Evolutionary conservation across 345 rosid species (phyloP).

Genomic region (Gossypioides kirkii): DNA sequence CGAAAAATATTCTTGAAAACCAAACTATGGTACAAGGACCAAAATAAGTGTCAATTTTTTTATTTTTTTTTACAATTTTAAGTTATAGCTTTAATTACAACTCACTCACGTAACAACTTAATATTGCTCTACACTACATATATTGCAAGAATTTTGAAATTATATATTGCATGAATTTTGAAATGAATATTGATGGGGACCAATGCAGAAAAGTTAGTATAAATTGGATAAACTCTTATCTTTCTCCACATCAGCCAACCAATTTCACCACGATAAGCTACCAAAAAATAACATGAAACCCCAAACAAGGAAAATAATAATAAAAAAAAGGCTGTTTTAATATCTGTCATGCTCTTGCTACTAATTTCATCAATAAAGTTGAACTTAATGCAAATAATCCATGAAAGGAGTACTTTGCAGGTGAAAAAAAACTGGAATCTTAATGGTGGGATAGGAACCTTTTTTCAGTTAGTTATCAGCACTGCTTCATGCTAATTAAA

Average conservation of each 20-base stretch:
- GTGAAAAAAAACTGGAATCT: neutral
- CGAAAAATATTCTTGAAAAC: too few relatives aligned
- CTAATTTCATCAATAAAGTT: neutral
- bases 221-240: slow-evolving; percentile 41
- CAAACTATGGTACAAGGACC: too few relatives aligned
- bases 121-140: too few relatives aligned
- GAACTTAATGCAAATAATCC: neutral
- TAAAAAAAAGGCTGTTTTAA: too few relatives aligned
- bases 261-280: slow-evolving; percentile 6
- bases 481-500: neutral
- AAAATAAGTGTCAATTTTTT: too few relatives aligned
- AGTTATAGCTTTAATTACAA: too few relatives aligned
- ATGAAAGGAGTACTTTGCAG: neutral
- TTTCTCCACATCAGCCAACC: slow-evolving; percentile 32
- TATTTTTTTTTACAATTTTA: too few relatives aligned
- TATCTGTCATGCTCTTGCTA: neutral
- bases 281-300: neutral
- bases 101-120: too few relatives aligned
- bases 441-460: slow-evolving; percentile 5
- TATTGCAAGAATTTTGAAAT: too few relatives aligned
- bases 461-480: neutral
- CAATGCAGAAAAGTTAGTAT: slow-evolving; percentile 19
- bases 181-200: slow-evolving; percentile 14
- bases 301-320: neutral
- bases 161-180: too few relatives aligned